phyloP scores from a whole-genome alignment of 345 rosid species.

The Aegle marmelos region DNA sequence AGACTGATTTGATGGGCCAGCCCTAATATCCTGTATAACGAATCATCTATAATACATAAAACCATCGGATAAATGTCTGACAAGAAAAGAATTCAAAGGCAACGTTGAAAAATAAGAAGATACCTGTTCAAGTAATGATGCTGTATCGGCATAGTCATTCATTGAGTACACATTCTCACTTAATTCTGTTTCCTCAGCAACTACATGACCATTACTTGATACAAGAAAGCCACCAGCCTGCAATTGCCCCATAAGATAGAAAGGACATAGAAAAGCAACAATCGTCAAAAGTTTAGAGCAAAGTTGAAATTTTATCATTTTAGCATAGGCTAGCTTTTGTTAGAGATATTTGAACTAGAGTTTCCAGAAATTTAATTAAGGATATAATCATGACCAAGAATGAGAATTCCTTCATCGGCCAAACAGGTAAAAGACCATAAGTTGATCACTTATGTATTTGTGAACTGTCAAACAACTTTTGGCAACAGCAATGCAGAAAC shows the following conservation, averaged over 20 bases:
- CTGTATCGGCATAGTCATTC: conserved; percentile 43
- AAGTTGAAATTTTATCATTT: not conserved
- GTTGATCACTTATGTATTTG: not conserved
- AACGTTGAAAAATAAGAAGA: conserved; percentile 17
- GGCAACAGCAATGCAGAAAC: not conserved
- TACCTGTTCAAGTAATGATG: conserved; percentile 85
- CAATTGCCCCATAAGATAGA: conserved; percentile 18
- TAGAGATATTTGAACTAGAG: not conserved
- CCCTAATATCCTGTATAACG: conserved; percentile 59
- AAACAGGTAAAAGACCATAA: not conserved
- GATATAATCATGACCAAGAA: not conserved
- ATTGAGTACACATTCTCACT: conserved; percentile 64
- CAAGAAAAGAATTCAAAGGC: conserved; percentile 16
- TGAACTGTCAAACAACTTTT: not conserved
- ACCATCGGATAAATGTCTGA: conserved; percentile 16
- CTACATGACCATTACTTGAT: conserved; percentile 65
- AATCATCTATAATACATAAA: conserved; percentile 20
- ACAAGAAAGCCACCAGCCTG: conserved; percentile 85
- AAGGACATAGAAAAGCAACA: not conserved
- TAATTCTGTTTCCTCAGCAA: conserved; percentile 70
- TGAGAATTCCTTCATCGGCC: not conserved
- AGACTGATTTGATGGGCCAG: conserved; percentile 61
- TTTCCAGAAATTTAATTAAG: not conserved
- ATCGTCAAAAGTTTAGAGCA: not conserved
- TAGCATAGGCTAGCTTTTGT: not conserved